phyloP scores from a whole-genome alignment of 1,284 basidiomycete species.

The Blastosporella zonata region DNA sequence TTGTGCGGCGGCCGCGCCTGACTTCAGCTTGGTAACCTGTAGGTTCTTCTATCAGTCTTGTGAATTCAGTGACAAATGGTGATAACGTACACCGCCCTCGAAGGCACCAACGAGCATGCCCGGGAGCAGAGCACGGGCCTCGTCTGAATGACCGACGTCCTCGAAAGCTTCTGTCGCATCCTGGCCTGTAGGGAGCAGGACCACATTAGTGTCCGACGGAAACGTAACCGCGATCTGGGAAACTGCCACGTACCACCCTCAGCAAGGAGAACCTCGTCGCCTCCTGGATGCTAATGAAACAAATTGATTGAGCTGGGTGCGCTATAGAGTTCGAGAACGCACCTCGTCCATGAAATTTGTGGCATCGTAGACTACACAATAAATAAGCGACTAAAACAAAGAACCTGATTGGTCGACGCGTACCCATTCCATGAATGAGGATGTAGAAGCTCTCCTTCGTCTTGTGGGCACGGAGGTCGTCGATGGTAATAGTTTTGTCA shows the following conservation, averaged over 20 bases:
- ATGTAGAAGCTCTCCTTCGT: constrained; percentile 76
- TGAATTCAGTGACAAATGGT: background rate
- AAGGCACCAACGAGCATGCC: constrained; percentile 79
- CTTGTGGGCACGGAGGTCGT: constrained; percentile 74
- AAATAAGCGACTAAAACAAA: constrained; percentile 29
- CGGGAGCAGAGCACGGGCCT: constrained; percentile 87
- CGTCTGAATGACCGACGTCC: constrained; percentile 99
- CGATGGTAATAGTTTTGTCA: constrained; percentile 61
- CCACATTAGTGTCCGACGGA: constrained; percentile 7
- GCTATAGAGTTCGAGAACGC: constrained; percentile 24
- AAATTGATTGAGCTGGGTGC: background rate
- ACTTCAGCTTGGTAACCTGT: constrained; percentile 50
- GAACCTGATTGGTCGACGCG: constrained; percentile 34
- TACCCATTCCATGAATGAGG: constrained; percentile 83
- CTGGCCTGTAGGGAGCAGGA: constrained; percentile 52
- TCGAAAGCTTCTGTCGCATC: constrained; percentile 99
- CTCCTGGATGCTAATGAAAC: constrained; percentile 82
- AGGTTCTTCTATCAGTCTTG: constrained; percentile 7
- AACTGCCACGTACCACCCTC: constrained; percentile 76
- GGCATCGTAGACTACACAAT: constrained; percentile 82
- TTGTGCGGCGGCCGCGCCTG: constrained; percentile 42
- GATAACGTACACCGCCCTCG: constrained; percentile 58
- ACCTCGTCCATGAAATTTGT: constrained; percentile 97
- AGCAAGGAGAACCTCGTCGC: constrained; percentile 94
- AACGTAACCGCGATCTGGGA: constrained; percentile 11